Base-by-base conservation (phyloP, 306 rosid genomes). In the Comarum palustre region DNA sequence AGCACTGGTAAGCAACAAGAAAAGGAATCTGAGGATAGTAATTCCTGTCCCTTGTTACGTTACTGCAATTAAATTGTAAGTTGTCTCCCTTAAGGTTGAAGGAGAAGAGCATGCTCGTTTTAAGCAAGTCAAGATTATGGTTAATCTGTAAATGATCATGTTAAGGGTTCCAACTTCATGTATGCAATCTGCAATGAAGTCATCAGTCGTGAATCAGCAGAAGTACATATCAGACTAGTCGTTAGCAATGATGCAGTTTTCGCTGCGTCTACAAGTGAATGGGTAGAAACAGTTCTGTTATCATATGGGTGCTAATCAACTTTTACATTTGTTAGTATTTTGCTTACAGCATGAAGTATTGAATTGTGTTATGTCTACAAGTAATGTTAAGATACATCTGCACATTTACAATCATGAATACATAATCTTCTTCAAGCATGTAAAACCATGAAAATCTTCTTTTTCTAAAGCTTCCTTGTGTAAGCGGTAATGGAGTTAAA, bases 31-130 rank as follows among this genome's bases (percentile, higher is more conserved):
- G 11, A 72, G n/a, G 84, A 83, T 64, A 47, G 63, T 52, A 57
- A 59, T 54, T 48, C 87, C 8, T 91, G 96, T 50, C 97, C 95
- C 63, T 69, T 94, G 36, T 74, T 89, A 66, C 78, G 75, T 66
- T 77, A 84, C 78, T 65, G 84, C 41, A 16, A 8, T 52, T 71
- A 55, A 38, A 52, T 70, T n/a, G 36, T 8, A 50, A 6, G 17
- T 24, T 22, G 42, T 61, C 32, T 61, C 24, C 19, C 36, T 13
- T 32, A 2, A 8, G 42, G 13, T 61, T 16, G 1, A 32, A 8
- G 32, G 41, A 60, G 22, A 31, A 7, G 13, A 17, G 8, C 20
- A 25, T 60, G 1, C 15, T 59, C 13, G 22, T 15, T 60, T 27
- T 27, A 29, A 13, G 7, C 19, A 13, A 59, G 36, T 25, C 6